Evolutionary conservation across 2,329 filamentous ascomycete genomes (phyloP).

Genomic region (Xenoacremonium recifei): DNA sequence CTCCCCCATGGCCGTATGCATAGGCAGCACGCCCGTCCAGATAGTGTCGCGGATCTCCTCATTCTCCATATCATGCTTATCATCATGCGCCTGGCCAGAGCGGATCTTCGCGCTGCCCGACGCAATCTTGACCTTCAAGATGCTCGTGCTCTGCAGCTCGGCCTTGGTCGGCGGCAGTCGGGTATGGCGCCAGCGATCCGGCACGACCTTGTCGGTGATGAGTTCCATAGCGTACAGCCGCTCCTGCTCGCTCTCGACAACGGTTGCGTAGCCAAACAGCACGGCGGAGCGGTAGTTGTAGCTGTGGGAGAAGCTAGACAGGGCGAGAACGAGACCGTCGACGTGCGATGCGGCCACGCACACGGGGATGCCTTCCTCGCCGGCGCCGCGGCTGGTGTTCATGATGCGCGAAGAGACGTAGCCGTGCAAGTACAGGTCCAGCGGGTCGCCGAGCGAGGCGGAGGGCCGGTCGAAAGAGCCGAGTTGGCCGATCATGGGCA

Average conservation of each 20-base stretch:
- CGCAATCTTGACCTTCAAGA: conserved; percentile 66
- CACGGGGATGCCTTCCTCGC: conserved; percentile 59
- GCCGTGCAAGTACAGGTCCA: conserved; percentile 80
- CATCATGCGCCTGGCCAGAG: conserved; percentile 60
- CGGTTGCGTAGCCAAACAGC: conserved; percentile 69
- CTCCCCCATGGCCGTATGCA: conserved; percentile 62
- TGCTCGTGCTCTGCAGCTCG: conserved; percentile 73
- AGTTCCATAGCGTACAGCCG: conserved; percentile 75
- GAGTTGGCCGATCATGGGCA: conserved; percentile 87
- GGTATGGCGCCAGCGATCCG: conserved; percentile 65
- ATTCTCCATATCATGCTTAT: conserved; percentile 47
- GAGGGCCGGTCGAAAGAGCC: conserved; percentile 66
- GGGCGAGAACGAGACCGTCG: conserved; percentile 75
- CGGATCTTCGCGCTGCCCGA: conserved; percentile 76
- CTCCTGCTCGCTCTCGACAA: conserved; percentile 67
- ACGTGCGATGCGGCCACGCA: conserved; percentile 71
- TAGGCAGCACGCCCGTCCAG: conserved; percentile 61
- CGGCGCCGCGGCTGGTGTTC: conserved; percentile 49
- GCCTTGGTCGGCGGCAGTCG: conserved; percentile 68
- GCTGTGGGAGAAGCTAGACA: conserved; percentile 78
- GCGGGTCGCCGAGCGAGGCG: conserved; percentile 58
- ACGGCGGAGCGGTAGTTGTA: conserved; percentile 85
- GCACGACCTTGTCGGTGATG: conserved; percentile 73
- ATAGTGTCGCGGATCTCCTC: conserved; percentile 37
- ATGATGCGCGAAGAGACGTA: conserved; percentile 79